Evolutionary conservation across 495 filamentous ascomycete genomes (phyloP), one percentile per base, ranked within the genome.

Genomic region (Aspergillus funiculosus): DNA sequence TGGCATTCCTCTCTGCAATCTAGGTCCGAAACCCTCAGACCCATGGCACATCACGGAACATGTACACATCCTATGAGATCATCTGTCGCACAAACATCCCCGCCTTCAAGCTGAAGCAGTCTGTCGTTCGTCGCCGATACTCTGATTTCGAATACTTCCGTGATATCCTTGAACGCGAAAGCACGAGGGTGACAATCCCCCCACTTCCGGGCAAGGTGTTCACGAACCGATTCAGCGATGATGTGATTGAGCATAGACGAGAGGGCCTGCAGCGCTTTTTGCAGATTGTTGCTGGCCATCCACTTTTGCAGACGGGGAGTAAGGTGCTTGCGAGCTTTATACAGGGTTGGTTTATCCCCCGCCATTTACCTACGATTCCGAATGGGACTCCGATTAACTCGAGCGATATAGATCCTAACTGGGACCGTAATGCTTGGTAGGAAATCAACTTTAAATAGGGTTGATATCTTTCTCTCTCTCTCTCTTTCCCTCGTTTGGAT

Each of bases 61-160:
- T 95, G 90, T 96, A 95, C 74, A 98, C 92, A 35, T 89, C 91
- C 70, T 98, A 98, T 71, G 91, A 96, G 68, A 94, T 98, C 55
- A 72, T 92, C 49, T 95, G 90, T 73, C 82, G 86, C 30, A 98
- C 92, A 66, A 98, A 98, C 71, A 98, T 98, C 62, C 92, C 92
- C 46, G 90, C 94, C 53, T 98, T 98, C 78, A 94, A 95, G 73
- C 81, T 97, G 50, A 81, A 83, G 57, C 73, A 87, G 60, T 89
- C 83, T 35, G 75, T 78, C 50, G 94, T 97, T 39, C 89, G 92
- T 45, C 81, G 92, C 43, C 87, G 92, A 19, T 98, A 98, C 69
- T 89, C 83, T 46, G 92, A 98, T 66, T 98, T 98, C 57, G 92
- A 98, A 71, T 89, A 92, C 72, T 98, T 98, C 71, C 89, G 92